A percentile compares a stretch with the other conserved stretches of the same genome.
Evolutionary conservation across 2,329 filamentous ascomycete species (phyloP).

Genomic region (Verticillium zaregamsianum): DNA sequence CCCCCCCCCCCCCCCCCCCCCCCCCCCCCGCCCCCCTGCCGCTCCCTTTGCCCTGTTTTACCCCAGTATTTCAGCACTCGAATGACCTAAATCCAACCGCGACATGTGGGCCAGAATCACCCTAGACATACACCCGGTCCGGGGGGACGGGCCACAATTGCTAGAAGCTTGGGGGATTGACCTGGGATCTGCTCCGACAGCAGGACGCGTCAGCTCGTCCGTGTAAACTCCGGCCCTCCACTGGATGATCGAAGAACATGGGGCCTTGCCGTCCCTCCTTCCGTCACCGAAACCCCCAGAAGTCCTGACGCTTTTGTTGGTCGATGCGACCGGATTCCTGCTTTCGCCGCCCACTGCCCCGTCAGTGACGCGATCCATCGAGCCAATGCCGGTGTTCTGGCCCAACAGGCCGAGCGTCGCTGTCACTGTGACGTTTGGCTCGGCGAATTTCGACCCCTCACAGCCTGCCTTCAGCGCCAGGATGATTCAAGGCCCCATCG

Average conservation of each 20-base stretch:
- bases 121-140: not conserved
- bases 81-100: not conserved
- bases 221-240: not conserved
- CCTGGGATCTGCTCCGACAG: not conserved
- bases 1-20: too few relatives aligned
- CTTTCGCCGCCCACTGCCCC: not conserved
- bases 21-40: too few relatives aligned
- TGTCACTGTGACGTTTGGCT: not conserved
- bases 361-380: not conserved
- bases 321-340: not conserved
- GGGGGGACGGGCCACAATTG: not conserved
- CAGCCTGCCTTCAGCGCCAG: not conserved
- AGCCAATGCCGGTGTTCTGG: not conserved
- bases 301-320: not conserved
- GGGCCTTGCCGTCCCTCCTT: not conserved
- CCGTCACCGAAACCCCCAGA: not conserved
- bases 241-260: not conserved
- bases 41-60: not conserved
- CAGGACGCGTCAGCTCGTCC: not conserved
- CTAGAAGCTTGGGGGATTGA: not conserved
- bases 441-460: not conserved
- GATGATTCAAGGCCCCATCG: not conserved
- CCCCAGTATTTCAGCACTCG: not conserved
- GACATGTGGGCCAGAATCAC: not conserved
- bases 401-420: not conserved